phyloP scores from a whole-genome alignment of 371 early-diverging fungal genomes.

The Entomophthora muscae region DNA sequence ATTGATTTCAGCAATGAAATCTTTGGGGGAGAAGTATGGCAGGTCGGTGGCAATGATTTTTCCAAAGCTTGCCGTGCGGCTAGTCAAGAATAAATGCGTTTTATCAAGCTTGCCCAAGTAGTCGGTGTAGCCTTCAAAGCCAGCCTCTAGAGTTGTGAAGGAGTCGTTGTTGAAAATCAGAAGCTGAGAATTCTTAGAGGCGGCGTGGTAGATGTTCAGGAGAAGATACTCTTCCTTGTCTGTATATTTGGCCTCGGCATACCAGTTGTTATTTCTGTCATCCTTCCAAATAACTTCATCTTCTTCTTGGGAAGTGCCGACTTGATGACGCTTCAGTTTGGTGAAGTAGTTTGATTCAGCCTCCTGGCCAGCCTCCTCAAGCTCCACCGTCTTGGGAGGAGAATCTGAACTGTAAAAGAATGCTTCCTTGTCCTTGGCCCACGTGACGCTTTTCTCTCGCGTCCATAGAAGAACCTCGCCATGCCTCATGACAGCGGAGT shows the following conservation, averaged over 20 bases:
- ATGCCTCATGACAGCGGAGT: constrained; percentile 9
- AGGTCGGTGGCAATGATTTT: not conserved
- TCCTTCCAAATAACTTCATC: constrained; percentile 23
- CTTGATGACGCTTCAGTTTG: constrained; percentile 22
- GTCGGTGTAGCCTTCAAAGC: not conserved
- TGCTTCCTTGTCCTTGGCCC: constrained; percentile 40
- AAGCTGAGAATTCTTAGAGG: constrained; percentile 25
- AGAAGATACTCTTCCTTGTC: constrained; percentile 36
- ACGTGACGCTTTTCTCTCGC: constrained; percentile 30
- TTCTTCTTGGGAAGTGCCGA: constrained; percentile 31
- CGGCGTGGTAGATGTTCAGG: constrained; percentile 16
- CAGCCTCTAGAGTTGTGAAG: not conserved
- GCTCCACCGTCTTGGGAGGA: not conserved
- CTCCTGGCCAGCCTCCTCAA: not conserved
- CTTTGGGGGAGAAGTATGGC: not conserved
- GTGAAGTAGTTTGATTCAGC: not conserved
- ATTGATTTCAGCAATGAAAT: not conserved
- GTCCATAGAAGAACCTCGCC: constrained; percentile 23
- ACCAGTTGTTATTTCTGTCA: constrained; percentile 21
- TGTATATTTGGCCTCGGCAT: constrained; percentile 15
- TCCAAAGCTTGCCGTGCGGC: not conserved
- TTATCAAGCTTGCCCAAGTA: not conserved
- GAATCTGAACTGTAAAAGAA: constrained; percentile 26
- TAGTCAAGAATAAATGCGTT: not conserved
- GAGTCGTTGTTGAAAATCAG: constrained; percentile 17